Evolutionary conservation across 768 basidiomycete species (phyloP), one percentile per base, ranked within the genome.

Genomic region (Hydnomerulius pinastri): DNA sequence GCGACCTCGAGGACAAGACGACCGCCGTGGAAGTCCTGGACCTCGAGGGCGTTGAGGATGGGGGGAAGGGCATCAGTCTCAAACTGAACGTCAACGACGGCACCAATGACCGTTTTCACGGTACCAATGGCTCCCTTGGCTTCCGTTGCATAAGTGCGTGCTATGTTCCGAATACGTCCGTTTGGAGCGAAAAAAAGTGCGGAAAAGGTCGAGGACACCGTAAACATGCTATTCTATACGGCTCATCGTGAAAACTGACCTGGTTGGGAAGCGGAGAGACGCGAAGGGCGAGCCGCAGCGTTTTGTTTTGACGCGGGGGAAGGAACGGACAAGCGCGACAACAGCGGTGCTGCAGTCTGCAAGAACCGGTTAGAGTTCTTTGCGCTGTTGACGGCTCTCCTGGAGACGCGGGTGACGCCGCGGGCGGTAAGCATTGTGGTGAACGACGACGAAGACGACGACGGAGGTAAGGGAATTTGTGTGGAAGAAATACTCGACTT

Each of bases 41-140:
- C 95, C 77, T 99, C 97, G 62, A 99, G 90, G 63, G 97, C 97
- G 72, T 98, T 98, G 66, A 99, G 85, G 73, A 99, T 98, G 58
- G 95, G 91, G 43, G 97, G 97, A 35, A 98, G 89, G 25, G 38
- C 1, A 60, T 96, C 95, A 43, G 86, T 84, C 61, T 96, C 95
- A 68, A 98, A 98, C 75, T 98, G 93, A 62, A 99, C 97, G 71
- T 99, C 97, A 68, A 99, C 97, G 76, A 99, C 97, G 76, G 97
- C 96, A 89, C 97, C 97, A 74, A 99, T 99, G 81, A 99, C 95
- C 62, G 93, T 95, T 81, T 98, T 97, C 67, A 98, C 90, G 39
- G 81, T 75, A 62, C 95, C 95, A 62, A 80, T 73, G 47, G 79
- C 71, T 59, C 63, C 72, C 77, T 83, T 87, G 52, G 90, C 82